Percentiles rank a stretch among this genome's conserved stretches.
Conservation (phyloP, 805 yeast species). For the Kluyveromyces aestuarii region DNA sequence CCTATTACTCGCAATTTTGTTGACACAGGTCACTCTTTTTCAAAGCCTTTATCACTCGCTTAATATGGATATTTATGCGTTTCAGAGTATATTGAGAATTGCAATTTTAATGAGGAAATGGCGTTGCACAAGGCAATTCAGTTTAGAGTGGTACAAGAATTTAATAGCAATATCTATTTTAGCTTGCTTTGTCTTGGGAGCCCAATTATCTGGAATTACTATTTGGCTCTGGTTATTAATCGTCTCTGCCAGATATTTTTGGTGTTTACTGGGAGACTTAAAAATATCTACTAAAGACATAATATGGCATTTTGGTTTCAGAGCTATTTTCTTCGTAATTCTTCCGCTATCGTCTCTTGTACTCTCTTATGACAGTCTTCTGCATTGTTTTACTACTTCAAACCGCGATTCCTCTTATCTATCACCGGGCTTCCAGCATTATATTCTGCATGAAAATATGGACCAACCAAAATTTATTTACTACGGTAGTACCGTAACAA, state of each 20-base stretch:
- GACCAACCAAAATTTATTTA: slow-evolving; percentile 52
- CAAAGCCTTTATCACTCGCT: background rate
- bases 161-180: background rate
- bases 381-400: slow-evolving; percentile 12
- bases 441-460: slow-evolving; percentile 37
- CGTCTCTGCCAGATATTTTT: slow-evolving; percentile 41
- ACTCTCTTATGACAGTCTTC: slow-evolving; percentile 16
- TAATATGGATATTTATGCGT: background rate
- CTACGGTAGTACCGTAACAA: slow-evolving; percentile 60
- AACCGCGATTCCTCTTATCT: slow-evolving; percentile 31
- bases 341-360: slow-evolving; percentile 43
- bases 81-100: background rate
- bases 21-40: background rate
- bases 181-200: background rate
- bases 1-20: background rate
- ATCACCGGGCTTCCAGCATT: slow-evolving; percentile 58
- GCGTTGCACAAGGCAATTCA: background rate
- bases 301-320: slow-evolving; percentile 32
- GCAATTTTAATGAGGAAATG: background rate
- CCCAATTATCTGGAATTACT: slow-evolving; percentile 60
- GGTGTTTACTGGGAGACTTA: slow-evolving; percentile 67
- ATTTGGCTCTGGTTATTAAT: slow-evolving; percentile 57
- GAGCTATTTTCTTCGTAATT: slow-evolving; percentile 45
- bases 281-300: slow-evolving; percentile 32
- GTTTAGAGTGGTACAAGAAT: background rate